phyloP scores from a whole-genome alignment of 2,329 filamentous ascomycete genomes.

The Fusarium heterosporum region DNA sequence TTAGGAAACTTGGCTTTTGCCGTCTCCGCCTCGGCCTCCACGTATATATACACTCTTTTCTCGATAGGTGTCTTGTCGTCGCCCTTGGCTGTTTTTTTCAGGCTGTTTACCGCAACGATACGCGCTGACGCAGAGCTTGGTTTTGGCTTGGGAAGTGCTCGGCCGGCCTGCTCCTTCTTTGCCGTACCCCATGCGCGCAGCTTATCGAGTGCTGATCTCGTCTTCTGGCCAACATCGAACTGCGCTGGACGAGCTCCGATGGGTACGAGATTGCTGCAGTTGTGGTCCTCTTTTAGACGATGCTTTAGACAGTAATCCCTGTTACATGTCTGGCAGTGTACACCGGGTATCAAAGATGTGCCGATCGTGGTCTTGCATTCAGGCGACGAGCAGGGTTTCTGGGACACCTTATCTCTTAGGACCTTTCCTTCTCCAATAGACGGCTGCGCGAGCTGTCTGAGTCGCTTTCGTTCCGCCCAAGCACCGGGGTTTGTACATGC shows the following conservation, averaged over 20 bases:
- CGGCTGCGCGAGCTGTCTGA: constrained; percentile 64
- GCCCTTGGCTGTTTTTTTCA: constrained; percentile 92
- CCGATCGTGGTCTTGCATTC: constrained; percentile 78
- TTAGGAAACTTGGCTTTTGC: constrained; percentile 85
- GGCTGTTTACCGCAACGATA: constrained; percentile 75
- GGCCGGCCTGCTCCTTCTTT: constrained; percentile 73
- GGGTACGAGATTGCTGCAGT: constrained; percentile 80
- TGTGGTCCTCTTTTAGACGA: constrained; percentile 81
- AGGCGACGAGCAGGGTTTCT: constrained; percentile 76
- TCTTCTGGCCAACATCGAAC: constrained; percentile 68
- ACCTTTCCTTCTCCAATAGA: constrained; percentile 66
- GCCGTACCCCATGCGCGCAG: constrained; percentile 83
- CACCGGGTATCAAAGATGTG: constrained; percentile 73
- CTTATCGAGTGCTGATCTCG: constrained; percentile 78
- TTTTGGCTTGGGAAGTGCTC: constrained; percentile 71
- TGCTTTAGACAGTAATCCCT: constrained; percentile 83
- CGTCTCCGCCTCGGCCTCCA: constrained; percentile 90
- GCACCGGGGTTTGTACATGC: constrained; percentile 71
- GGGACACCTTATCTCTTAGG: constrained; percentile 65
- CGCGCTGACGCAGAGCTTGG: constrained; percentile 72
- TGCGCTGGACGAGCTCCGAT: constrained; percentile 62
- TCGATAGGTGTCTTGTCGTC: constrained; percentile 83
- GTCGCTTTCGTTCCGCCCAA: constrained; percentile 69
- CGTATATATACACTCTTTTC: constrained; percentile 89
- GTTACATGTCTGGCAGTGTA: constrained; percentile 78